phyloP scores from a whole-genome alignment of 495 filamentous ascomycete species.

The Annulohypoxylon stygium region DNA sequence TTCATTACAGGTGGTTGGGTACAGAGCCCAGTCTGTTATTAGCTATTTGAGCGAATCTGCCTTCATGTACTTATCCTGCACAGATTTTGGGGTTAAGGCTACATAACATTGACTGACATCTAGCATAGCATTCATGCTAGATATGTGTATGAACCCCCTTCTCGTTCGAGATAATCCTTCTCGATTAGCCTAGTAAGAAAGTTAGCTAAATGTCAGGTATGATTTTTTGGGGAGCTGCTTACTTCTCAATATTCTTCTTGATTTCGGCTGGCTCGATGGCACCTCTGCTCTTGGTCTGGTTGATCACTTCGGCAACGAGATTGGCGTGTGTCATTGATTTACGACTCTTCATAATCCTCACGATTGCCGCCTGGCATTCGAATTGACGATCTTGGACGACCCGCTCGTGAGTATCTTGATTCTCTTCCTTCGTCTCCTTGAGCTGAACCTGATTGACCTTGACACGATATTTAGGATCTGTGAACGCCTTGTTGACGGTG shows the following conservation, averaged over 20 bases:
- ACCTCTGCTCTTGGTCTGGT: slow-evolving; percentile 85
- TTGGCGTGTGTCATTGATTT: slow-evolving; percentile 87
- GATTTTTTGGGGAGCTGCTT: slow-evolving; percentile 49
- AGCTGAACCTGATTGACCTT: slow-evolving; percentile 99
- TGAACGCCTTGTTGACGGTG: slow-evolving; percentile 79
- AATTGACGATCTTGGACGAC: slow-evolving; percentile 91
- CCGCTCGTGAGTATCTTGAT: slow-evolving; percentile 90
- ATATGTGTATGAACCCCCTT: slow-evolving; percentile 83
- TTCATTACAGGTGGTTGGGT: background rate
- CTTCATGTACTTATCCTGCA: background rate
- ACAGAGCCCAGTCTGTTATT: background rate
- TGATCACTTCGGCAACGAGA: slow-evolving; percentile 87
- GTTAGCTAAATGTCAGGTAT: slow-evolving; percentile 2
- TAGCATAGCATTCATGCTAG: slow-evolving; percentile 70
- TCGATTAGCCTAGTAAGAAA: slow-evolving; percentile 78
- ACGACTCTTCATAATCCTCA: slow-evolving; percentile 95
- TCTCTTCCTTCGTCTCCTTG: slow-evolving; percentile 89
- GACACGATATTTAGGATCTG: slow-evolving; percentile 85
- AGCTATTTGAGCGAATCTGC: background rate
- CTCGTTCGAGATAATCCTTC: slow-evolving; percentile 95
- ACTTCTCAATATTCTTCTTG: slow-evolving; percentile 97
- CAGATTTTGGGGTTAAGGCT: background rate
- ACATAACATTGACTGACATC: background rate
- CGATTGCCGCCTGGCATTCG: slow-evolving; percentile 97
- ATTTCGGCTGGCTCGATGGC: slow-evolving; percentile 87